phyloP scores from a whole-genome alignment of 768 basidiomycete genomes.

The Lepiota venenata region DNA sequence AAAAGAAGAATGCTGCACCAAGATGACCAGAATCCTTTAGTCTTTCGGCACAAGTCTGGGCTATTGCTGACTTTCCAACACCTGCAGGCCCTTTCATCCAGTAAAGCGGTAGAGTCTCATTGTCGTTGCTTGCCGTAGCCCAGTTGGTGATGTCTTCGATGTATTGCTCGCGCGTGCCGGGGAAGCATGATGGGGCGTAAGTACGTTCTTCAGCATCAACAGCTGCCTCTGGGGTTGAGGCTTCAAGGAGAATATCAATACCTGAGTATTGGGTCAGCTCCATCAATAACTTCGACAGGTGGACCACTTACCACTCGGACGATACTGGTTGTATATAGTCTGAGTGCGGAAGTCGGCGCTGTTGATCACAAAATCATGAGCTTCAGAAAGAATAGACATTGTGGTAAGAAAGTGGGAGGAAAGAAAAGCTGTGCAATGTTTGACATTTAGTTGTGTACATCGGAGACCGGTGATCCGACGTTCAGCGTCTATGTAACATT shows the following conservation, averaged over 20 bases:
- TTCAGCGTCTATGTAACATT: too few species aligned
- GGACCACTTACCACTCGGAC: too few species aligned
- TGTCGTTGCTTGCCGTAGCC: neutral
- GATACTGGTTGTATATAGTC: too few species aligned
- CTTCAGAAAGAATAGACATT: too few species aligned
- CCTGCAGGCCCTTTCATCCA: constrained; percentile 2
- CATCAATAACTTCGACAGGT: too few species aligned
- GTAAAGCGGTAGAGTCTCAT: neutral
- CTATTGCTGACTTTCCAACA: constrained; percentile 1
- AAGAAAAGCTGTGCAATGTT: too few species aligned
- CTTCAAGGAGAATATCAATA: neutral
- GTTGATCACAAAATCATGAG: too few species aligned
- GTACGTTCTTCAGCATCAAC: neutral
- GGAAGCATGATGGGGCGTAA: neutral
- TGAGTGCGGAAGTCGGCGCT: too few species aligned
- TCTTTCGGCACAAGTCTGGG: constrained; percentile 1
- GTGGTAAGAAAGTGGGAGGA: too few species aligned
- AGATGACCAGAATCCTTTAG: neutral
- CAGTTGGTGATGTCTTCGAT: neutral
- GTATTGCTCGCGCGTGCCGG: neutral
- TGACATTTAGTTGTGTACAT: too few species aligned
- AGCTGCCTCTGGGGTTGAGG: neutral
- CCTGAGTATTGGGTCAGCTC: neutral
- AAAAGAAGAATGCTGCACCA: constrained; percentile 10
- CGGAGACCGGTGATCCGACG: too few species aligned